phyloP scores from a whole-genome alignment of 805 yeast species.

The Ogataea ganodermae region DNA sequence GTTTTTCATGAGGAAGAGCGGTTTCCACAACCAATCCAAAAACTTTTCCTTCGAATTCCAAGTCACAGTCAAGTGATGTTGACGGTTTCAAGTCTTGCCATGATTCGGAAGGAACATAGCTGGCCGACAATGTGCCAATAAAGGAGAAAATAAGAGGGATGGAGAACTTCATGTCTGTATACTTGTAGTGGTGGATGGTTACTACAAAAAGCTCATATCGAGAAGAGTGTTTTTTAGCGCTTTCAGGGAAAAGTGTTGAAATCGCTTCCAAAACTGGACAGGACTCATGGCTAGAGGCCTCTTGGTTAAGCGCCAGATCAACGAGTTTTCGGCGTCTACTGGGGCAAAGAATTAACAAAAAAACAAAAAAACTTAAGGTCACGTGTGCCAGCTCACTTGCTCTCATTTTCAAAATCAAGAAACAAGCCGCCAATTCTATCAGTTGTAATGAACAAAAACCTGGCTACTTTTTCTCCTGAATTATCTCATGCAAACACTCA shows the following conservation, averaged over 20 bases:
- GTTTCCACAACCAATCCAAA: conserved; percentile 6
- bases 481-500: background rate
- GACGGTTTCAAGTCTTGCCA: conserved; percentile 4
- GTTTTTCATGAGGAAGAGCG: background rate
- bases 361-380: too few relatives aligned
- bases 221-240: too few relatives aligned
- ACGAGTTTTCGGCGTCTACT: too few relatives aligned
- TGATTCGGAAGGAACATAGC: conserved; percentile 1
- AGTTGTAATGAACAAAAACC: background rate
- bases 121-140: background rate
- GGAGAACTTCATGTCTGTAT: background rate
- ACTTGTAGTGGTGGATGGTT: background rate
- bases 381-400: too few relatives aligned
- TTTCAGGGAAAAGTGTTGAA: too few relatives aligned
- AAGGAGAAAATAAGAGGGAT: background rate
- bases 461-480: background rate
- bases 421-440: too few relatives aligned
- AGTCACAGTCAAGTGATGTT: background rate
- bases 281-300: too few relatives aligned
- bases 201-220: too few relatives aligned
- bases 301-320: too few relatives aligned
- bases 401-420: too few relatives aligned
- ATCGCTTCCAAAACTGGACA: too few relatives aligned
- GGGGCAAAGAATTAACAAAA: too few relatives aligned
- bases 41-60: background rate